These are phyloP conservation scores for Komagataea norvegica DNA, from an alignment of 1,139 yeast species.

Conservation along the genomic window DNA sequence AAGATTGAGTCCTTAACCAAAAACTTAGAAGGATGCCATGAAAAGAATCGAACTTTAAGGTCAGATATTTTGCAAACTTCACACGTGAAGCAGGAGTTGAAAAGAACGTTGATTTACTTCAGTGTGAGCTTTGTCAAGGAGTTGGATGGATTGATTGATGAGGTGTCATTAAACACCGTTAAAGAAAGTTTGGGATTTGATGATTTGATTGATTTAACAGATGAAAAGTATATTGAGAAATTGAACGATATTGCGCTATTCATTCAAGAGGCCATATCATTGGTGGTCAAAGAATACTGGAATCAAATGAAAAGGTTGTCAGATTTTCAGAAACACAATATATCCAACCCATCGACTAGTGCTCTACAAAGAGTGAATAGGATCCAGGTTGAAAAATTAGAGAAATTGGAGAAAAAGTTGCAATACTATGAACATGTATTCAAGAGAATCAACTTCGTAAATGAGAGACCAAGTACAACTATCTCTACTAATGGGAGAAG, in stretches of 20 bases:
- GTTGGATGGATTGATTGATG: conserved; percentile 21
- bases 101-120: conserved; percentile 9
- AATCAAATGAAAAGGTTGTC: conserved; percentile 9
- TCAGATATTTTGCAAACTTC: conserved; percentile 12
- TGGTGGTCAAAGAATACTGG: conserved; percentile 17
- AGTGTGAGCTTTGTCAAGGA: conserved; percentile 9
- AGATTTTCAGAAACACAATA: conserved; percentile 7
- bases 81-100: conserved; percentile 13
- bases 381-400: conserved; percentile 7
- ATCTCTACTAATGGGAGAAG: not conserved
- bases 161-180: conserved; percentile 10
- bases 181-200: conserved; percentile 8
- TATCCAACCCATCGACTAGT: conserved; percentile 7
- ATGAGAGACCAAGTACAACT: conserved; percentile 8
- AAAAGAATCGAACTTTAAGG: conserved; percentile 10
- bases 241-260: conserved; percentile 13
- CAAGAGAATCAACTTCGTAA: conserved; percentile 8
- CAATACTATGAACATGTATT: conserved; percentile 11
- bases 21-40: conserved; percentile 6
- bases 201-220: not conserved
- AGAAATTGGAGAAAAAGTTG: conserved; percentile 10
- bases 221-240: conserved; percentile 10
- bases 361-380: conserved; percentile 14
- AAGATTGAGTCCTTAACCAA: conserved; percentile 6
- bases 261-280: conserved; percentile 16